These are phyloP conservation scores for Myriosclerotinia duriaeana DNA, from an alignment of 2,329 filamentous ascomycete genomes.

Conservation along the genomic window DNA sequence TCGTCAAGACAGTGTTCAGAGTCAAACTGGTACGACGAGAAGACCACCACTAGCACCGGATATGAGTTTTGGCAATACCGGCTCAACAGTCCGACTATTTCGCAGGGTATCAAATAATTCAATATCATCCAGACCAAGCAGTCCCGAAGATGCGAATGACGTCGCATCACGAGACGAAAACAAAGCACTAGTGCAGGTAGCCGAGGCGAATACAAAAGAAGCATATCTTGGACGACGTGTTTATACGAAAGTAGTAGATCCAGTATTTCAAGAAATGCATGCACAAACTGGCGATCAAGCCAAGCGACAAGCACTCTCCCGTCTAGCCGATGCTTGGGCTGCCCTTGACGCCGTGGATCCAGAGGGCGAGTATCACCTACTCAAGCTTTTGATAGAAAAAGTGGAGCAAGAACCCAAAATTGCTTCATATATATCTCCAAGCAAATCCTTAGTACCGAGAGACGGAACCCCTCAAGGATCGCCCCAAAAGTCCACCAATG, in stretches of 20 bases:
- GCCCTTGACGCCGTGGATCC: slow-evolving; percentile 83
- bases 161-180: slow-evolving; percentile 58
- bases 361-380: slow-evolving; percentile 82
- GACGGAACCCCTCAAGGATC: slow-evolving; percentile 58
- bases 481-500: slow-evolving; percentile 34
- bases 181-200: slow-evolving; percentile 48
- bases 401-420: slow-evolving; percentile 70
- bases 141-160: slow-evolving; percentile 35
- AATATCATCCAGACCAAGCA: slow-evolving; percentile 23
- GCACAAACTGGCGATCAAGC: slow-evolving; percentile 68
- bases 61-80: slow-evolving; percentile 89
- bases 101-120: slow-evolving; percentile 77
- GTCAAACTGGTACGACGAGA: slow-evolving; percentile 32
- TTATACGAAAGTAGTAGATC: slow-evolving; percentile 79
- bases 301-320: slow-evolving; percentile 83
- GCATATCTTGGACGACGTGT: slow-evolving; percentile 76
- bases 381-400: slow-evolving; percentile 74
- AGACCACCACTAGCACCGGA: slow-evolving; percentile 85
- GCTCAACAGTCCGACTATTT: slow-evolving; percentile 89
- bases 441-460: slow-evolving; percentile 47
- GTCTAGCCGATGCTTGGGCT: slow-evolving; percentile 81
- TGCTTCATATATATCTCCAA: slow-evolving; percentile 39
- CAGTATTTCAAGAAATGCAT: slow-evolving; percentile 79
- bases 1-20: slow-evolving; percentile 34
- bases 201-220: slow-evolving; percentile 71